Base-by-base conservation (phyloP, 2,329 filamentous ascomycete genomes). In the Thermothelomyces thermophilus region DNA sequence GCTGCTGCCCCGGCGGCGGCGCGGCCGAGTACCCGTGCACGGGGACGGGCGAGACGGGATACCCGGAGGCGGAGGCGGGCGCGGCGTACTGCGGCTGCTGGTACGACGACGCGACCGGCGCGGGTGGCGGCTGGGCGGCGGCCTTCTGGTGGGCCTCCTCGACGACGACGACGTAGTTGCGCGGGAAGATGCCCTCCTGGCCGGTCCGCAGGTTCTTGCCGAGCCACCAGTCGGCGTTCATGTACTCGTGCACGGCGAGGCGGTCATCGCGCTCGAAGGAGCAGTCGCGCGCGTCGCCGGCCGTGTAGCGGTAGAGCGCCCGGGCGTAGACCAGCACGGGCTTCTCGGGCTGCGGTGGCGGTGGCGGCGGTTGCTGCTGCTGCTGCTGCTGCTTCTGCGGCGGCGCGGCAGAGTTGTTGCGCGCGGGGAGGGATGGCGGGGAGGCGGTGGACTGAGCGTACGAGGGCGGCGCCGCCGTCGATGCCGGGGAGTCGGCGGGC, bases 151-250 rank as follows among this genome's bases (percentile, higher is more conserved):
- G 48, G 6, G 37, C 54, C 14, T 52, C 52, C 66, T 85, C 82
- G 58, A 85, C 76, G 60, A 85, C 76, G 60, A 90, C 83, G 45
- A 86, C 90, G 65, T 97, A 97, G 66, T 80, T 89, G 60, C 85
- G 81, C n/a, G 91, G 91, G 77, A 97, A 97, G 66, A 97, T 95
- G 61, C 91, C 91, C 70, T 95, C 88, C 58, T 80, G 72, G 49
- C 85, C 85, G 8, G 90, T 95, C 46, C 89, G 82, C 63, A 84
- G 74, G 69, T 95, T 95, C 60, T 80, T 81, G 59, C 91, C 91
- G 75, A 89, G 84, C 89, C 90, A 96, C 91, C 91, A 97, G 69
- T 97, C 90, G 55, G 84, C 82, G 70, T 97, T 97, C 85, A 95
- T 93, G 73, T 95, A 90, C 70, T 95, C 88, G 58, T 82, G 80